Evolutionary conservation across 805 yeast genomes (phyloP).

Genomic region (Lipomyces lipofer): DNA sequence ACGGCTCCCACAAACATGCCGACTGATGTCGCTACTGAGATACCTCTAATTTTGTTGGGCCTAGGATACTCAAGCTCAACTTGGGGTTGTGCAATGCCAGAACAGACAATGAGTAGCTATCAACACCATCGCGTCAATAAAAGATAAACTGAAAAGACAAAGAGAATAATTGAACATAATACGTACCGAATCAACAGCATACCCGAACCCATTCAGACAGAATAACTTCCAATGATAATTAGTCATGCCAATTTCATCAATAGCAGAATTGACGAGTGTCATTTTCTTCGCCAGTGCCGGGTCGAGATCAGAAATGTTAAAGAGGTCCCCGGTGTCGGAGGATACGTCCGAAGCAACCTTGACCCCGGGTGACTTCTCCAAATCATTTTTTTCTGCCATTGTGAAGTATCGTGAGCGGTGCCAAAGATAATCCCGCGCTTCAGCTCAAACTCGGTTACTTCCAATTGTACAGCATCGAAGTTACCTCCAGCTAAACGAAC

Average conservation of each 20-base stretch:
- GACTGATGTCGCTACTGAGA: constrained; percentile 50
- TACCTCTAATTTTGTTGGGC: constrained; percentile 42
- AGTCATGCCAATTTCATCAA: constrained; percentile 64
- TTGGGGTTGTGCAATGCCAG: neutral
- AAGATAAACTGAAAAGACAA: neutral
- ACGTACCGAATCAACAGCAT: constrained; percentile 51
- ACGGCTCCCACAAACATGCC: constrained; percentile 56
- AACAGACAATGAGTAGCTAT: constrained; percentile 43
- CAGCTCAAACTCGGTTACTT: too few species aligned
- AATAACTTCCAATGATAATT: constrained; percentile 54
- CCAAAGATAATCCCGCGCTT: too few species aligned
- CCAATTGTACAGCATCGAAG: too few species aligned
- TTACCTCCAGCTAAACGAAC: too few species aligned
- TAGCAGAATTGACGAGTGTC: constrained; percentile 40
- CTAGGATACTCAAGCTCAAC: constrained; percentile 1
- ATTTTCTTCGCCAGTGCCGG: constrained; percentile 15
- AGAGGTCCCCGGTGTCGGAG: neutral
- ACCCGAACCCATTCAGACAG: constrained; percentile 57
- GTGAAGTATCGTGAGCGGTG: too few species aligned
- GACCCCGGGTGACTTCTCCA: neutral
- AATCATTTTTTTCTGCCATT: too few species aligned
- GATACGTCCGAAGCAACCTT: neutral
- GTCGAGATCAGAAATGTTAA: constrained; percentile 1
- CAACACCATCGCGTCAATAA: too few species aligned
- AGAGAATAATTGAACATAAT: neutral